Conservation (phyloP, 148 eudicot species). For the Arctostaphylos glauca region DNA sequence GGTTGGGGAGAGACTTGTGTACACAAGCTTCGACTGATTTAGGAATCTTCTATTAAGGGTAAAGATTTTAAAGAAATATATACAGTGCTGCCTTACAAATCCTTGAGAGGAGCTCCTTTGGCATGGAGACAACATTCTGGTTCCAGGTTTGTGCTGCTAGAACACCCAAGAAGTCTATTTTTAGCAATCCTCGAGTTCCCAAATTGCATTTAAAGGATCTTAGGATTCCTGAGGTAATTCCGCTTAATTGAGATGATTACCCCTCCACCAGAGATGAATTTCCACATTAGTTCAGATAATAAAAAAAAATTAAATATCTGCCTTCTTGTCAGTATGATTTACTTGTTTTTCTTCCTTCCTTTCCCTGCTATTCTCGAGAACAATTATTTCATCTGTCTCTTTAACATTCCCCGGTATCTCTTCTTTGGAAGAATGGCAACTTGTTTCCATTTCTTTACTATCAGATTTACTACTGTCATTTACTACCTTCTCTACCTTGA, state of each 20-base stretch:
- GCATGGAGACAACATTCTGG: background rate
- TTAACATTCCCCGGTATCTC: background rate
- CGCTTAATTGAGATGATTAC: background rate
- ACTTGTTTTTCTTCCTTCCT: slow-evolving; percentile 1
- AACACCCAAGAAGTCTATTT: background rate
- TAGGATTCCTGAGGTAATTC: slow-evolving; percentile 3
- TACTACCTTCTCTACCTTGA: slow-evolving; percentile 1
- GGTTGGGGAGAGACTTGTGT: background rate
- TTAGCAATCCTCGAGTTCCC: background rate
- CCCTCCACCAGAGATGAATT: background rate
- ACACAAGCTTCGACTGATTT: background rate
- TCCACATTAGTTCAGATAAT: background rate
- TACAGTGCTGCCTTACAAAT: background rate
- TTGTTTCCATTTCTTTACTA: slow-evolving; percentile 11
- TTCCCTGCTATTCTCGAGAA: slow-evolving; percentile 9
- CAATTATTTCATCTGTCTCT: slow-evolving; percentile 11
- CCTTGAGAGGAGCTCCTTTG: slow-evolving; percentile 4
- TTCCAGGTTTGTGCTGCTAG: slow-evolving; percentile 2
- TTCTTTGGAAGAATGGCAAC: slow-evolving; percentile 12
- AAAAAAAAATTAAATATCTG: background rate
- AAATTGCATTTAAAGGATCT: background rate
- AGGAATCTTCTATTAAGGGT: background rate
- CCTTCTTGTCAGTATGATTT: slow-evolving; percentile 3
- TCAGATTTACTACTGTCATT: slow-evolving; percentile 21
- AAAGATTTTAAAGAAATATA: background rate